Base-by-base conservation (phyloP, 371 early-diverging fungal genomes). In the Apophysomyces sp. region DNA sequence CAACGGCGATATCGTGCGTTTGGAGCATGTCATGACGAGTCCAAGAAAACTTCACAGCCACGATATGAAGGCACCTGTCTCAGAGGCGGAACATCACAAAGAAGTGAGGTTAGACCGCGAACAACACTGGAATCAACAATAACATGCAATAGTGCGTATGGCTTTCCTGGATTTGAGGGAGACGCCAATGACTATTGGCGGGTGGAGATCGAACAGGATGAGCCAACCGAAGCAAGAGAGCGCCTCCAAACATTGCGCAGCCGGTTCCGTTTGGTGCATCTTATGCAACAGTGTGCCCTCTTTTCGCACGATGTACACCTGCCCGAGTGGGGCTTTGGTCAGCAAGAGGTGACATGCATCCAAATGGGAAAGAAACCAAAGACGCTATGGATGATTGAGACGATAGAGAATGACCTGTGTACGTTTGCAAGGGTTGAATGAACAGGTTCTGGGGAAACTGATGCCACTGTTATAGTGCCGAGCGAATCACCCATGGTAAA, bases 301-400 rank as follows among this genome's bases (percentile, higher is more conserved):
- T 93, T 91, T 67, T 94, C 95, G 4, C 92, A 92, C 67, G 64
- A 71, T 12, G 86, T 88, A 30, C 93, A 93, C 78, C 78, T 96
- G 8, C 99, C 99, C 21, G 89, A 92, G 41, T 99, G 99, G 99
- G 99, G 92, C 2, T 97, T 91, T 78, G 89, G 87, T 41, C 99
- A 99, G 76, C 93, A 92, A 55, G 98, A 99, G 72, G 93, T 99
- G 24, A 93, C 90, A 0, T 93, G 93, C 61, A 89, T 92, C 71
- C 81, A 85, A n/a, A 78, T 80, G 36, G 89, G 89, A 6, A 83
- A 78, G 61, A 61, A 75, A 13, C 80, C 84, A 32, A 89, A 88
- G 66, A 82, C 88, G 1, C 68, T 87, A 26, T 93, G 92, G 91
- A 81, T 82, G 62, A 71, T 89, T 52, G 88, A 87, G 57, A 71